Base-by-base conservation (phyloP, 495 filamentous ascomycete genomes). In the Tetracladium setigerum region DNA sequence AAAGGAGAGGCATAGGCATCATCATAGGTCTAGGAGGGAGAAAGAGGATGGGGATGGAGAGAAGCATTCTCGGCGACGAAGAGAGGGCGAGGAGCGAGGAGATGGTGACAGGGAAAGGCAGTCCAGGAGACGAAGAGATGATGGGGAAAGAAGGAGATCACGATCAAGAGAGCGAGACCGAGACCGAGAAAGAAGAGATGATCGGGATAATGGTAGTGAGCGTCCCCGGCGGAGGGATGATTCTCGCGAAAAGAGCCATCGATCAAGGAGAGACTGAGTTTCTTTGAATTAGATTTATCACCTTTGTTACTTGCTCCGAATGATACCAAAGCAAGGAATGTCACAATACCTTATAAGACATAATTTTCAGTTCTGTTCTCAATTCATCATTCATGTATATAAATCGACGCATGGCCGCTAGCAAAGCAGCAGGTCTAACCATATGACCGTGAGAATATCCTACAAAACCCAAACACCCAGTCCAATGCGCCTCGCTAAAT, bases 1-100 rank as follows among this genome's bases (percentile, higher is more conserved):
- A 31, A 73, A 74, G 36, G 76, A 84, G 58, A 70, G 71, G 16
- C 77, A 77, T 53, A 74, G 73, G 30, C 81, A 79, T 52, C 72
- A 69, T 10, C 65, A 63, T 31, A 31, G 40, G 17, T 50, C 48
- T 40, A 38, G 44, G 18, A 27, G 41, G 9, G 13, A 18, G 13
- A 31, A 52, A 24, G 38, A 47, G 22, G 44, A 48, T 22, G 42
- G 43, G 18, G 41, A 44, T 10, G n/a, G n/a, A n/a, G n/a, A n/a
- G n/a, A n/a, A n/a, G n/a, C 19, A 32, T 37, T 45, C 39, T 12
- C 5, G 30, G 22, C 19, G 9, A 45, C 4, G 50, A 41, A 38
- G 44, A 34, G 9, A n/a, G 8, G n/a, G 31, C 31, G 30, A 35
- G 30, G 43, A 36, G 15, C 35, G 53, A 24, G 61, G 62, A 0